A percentile compares a stretch with the other conserved stretches of the same genome.
phyloP scores from a whole-genome alignment of 306 rosid genomes.

The Cucurbita maxima region DNA sequence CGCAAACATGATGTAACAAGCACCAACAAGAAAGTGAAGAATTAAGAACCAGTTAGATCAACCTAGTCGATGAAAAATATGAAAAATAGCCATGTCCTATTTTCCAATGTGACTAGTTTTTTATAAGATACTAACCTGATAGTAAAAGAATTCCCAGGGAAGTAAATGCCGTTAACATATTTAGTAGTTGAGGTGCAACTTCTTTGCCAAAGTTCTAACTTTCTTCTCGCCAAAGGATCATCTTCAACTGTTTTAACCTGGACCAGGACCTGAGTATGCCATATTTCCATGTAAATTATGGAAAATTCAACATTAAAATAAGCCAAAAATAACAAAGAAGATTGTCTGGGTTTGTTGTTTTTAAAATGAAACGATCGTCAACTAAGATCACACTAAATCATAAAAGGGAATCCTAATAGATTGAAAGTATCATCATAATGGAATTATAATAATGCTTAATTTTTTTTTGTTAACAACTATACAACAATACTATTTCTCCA shows the following conservation, averaged over 20 bases:
- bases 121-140: conserved; percentile 39
- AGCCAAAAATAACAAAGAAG: neutral
- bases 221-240: conserved; percentile 36
- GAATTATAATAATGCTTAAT: neutral
- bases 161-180: conserved; percentile 16
- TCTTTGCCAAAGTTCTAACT: conserved; percentile 43
- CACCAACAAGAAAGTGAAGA: neutral
- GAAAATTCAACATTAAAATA: neutral
- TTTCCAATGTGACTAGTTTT: neutral
- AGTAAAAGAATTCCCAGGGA: conserved; percentile 35
- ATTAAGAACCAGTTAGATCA: neutral
- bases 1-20: neutral
- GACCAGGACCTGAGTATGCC: conserved; percentile 43
- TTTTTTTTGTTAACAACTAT: neutral
- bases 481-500: neutral
- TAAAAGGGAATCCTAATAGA: neutral
- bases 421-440: neutral
- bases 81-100: neutral
- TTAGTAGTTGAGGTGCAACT: conserved; percentile 23
- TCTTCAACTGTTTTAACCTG: conserved; percentile 28
- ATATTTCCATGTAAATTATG: neutral
- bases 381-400: neutral
- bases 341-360: neutral
- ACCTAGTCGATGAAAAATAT: no score
- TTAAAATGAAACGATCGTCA: neutral